These are phyloP conservation scores for Fulvia fulva DNA, from an alignment of 2,329 filamentous ascomycete species.

Conservation along the genomic window DNA sequence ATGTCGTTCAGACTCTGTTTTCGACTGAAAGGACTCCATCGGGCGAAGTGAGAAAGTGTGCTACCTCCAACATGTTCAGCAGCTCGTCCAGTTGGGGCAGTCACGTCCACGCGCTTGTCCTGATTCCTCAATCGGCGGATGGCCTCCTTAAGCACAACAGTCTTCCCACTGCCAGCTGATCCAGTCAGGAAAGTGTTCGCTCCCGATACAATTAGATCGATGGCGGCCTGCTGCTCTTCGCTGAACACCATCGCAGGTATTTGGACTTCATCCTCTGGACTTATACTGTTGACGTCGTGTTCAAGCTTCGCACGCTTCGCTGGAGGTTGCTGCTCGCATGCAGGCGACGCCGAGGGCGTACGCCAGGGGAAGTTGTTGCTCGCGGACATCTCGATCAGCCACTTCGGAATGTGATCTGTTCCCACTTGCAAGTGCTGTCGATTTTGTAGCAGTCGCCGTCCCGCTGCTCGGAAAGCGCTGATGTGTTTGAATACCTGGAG, in stretches of 20 bases:
- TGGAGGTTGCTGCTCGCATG: not conserved
- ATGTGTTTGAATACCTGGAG: no score
- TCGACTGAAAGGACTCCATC: conserved; percentile 50
- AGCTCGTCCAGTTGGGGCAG: conserved; percentile 59
- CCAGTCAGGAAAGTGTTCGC: conserved; percentile 63
- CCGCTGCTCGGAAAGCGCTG: no score
- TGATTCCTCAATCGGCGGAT: conserved; percentile 36
- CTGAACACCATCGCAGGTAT: not conserved
- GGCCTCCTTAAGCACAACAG: conserved; percentile 52
- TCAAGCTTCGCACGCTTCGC: not conserved
- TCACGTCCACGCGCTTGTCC: conserved; percentile 45
- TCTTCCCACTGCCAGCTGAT: conserved; percentile 59
- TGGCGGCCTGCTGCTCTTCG: not conserved
- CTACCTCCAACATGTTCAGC: conserved; percentile 55
- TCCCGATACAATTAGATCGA: conserved; percentile 31
- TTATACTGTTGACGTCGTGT: not conserved
- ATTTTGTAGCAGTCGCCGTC: no score
- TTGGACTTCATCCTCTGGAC: not conserved
- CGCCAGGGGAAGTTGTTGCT: not conserved
- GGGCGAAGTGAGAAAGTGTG: conserved; percentile 56
- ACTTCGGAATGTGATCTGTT: no score
- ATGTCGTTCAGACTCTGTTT: conserved; percentile 38
- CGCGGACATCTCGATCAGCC: not conserved
- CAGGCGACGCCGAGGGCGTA: not conserved
- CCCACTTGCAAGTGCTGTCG: no score